These are phyloP conservation scores for Karstenula rhodostoma DNA, from an alignment of 2,329 filamentous ascomycete species.

Conservation along the genomic window DNA sequence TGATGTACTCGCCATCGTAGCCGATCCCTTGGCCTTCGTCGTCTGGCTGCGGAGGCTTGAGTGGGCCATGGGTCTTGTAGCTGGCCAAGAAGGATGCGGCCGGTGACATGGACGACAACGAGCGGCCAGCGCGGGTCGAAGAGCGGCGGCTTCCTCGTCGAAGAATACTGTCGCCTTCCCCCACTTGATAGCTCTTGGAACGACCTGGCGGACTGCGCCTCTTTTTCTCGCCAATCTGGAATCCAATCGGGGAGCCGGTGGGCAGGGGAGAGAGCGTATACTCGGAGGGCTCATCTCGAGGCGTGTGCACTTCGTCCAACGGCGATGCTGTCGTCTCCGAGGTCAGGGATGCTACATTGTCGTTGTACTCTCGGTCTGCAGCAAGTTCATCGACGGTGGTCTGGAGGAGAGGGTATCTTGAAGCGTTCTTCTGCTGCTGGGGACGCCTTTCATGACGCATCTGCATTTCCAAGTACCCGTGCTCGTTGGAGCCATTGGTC, in stretches of 20 bases:
- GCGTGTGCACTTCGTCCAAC: conserved; percentile 50
- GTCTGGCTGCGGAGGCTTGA: conserved; percentile 62
- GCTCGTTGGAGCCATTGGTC: conserved; percentile 43
- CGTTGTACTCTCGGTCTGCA: conserved; percentile 35
- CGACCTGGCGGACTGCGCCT: conserved; percentile 37
- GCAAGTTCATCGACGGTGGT: conserved; percentile 45
- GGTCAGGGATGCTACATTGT: conserved; percentile 52
- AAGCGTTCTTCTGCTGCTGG: conserved; percentile 34
- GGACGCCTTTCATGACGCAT: conserved; percentile 32
- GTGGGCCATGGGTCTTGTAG: conserved; percentile 53
- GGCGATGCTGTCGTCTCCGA: conserved; percentile 54
- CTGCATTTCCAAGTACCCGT: conserved; percentile 43
- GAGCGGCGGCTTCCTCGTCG: conserved; percentile 48
- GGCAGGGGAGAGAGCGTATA: conserved; percentile 47
- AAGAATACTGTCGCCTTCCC: conserved; percentile 43
- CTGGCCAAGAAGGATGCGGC: conserved; percentile 66
- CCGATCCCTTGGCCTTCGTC: conserved; percentile 74
- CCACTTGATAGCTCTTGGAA: conserved; percentile 43
- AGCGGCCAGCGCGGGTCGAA: conserved; percentile 59
- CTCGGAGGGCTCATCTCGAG: conserved; percentile 43
- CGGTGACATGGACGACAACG: conserved; percentile 61
- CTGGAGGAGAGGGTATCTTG: conserved; percentile 47
- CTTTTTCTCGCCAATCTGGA: conserved; percentile 31
- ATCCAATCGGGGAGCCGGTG: conserved; percentile 46
- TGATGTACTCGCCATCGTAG: conserved; percentile 67